Evolutionary conservation across 805 yeast species (phyloP).

Genomic region (Saccharomycopsis sp.): DNA sequence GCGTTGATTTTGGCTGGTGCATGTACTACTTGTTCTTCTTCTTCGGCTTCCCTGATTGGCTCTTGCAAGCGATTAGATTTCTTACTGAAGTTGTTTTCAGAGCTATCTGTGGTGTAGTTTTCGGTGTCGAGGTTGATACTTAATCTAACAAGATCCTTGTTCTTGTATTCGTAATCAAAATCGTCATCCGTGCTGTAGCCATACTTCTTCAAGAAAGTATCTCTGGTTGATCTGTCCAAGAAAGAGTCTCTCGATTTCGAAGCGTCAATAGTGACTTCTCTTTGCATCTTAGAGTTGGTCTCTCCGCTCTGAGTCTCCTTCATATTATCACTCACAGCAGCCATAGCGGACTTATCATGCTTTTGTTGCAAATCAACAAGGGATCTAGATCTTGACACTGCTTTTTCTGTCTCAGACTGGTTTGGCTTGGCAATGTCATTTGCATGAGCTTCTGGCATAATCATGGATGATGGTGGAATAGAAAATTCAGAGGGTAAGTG

Average conservation of each 20-base stretch:
- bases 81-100: background rate
- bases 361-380: background rate
- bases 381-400: background rate
- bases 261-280: background rate
- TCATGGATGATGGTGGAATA: background rate
- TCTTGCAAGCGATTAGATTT: background rate
- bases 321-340: too few relatives aligned
- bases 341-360: background rate
- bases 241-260: slow-evolving; percentile 10
- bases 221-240: slow-evolving; percentile 7
- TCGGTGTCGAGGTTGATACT: slow-evolving; percentile 17
- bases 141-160: slow-evolving; percentile 17
- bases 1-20: slow-evolving; percentile 4
- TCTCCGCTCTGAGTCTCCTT: background rate
- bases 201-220: background rate
- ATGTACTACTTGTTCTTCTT: slow-evolving; percentile 10
- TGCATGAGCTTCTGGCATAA: background rate
- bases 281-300: background rate
- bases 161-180: slow-evolving; percentile 11
- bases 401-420: background rate
- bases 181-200: slow-evolving; percentile 9
- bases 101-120: slow-evolving; percentile 3
- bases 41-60: background rate
- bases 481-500: background rate
- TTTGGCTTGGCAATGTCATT: background rate